Evolutionary conservation across 1,284 basidiomycete genomes (phyloP).

Genomic region (Ceratobasidium sp.): DNA sequence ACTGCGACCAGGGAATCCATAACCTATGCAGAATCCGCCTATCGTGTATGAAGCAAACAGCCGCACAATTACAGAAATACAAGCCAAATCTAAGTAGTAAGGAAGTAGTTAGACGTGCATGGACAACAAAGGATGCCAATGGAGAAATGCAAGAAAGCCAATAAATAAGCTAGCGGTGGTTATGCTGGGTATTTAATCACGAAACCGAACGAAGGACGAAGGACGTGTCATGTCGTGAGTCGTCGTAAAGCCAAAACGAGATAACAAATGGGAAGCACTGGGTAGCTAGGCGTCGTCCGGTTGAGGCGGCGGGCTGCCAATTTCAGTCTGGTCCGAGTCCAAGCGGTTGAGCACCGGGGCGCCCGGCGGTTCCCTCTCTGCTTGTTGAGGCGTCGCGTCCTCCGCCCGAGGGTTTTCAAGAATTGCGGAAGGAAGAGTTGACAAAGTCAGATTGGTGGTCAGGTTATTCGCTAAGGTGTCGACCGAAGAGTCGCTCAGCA

Average conservation of each 20-base stretch:
- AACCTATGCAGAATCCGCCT: neutral
- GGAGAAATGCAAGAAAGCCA: neutral
- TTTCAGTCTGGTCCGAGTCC: conserved; percentile 36
- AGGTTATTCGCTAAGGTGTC: conserved; percentile 7
- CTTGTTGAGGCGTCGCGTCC: neutral
- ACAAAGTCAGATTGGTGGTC: conserved; percentile 7
- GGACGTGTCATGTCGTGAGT: conserved; percentile 5
- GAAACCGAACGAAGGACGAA: conserved; percentile 4
- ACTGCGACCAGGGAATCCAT: no score
- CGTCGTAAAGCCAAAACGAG: neutral
- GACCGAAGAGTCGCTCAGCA: neutral
- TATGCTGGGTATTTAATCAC: neutral
- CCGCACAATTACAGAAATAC: conserved; percentile 10
- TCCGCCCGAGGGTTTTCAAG: neutral
- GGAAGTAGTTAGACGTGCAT: conserved; percentile 1
- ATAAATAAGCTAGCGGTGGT: conserved; percentile 14
- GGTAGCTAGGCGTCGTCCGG: neutral
- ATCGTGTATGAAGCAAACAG: conserved; percentile 11
- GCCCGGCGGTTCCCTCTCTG: neutral
- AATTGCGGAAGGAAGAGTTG: conserved; percentile 10
- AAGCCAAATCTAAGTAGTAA: neutral
- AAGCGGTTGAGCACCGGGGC: conserved; percentile 16
- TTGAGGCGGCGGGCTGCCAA: conserved; percentile 2
- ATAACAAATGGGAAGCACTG: neutral
- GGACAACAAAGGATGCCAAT: conserved; percentile 8